Conservation (phyloP, 805 yeast genomes). For the Schwanniomyces polymorphus region DNA sequence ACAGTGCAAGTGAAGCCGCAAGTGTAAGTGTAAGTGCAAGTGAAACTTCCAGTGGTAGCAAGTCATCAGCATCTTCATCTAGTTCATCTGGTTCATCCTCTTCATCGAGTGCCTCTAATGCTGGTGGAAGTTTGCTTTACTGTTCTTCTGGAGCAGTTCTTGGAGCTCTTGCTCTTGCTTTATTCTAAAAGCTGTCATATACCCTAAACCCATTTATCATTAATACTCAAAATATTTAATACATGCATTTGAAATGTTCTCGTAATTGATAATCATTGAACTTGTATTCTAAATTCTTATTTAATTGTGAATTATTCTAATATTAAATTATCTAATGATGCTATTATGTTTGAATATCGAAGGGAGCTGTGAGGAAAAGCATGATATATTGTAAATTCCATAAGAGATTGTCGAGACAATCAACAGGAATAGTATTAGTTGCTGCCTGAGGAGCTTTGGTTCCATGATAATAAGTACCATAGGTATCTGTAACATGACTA, state of each 20-base stretch:
- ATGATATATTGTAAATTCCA: conserved; percentile 40
- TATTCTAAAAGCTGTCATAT: conserved; percentile 17
- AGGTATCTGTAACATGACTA: conserved; percentile 12
- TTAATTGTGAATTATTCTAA: no score
- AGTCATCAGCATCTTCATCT: conserved; percentile 1
- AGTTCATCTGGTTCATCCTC: conserved; percentile 1
- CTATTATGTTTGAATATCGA: not conserved
- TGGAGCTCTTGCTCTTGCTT: conserved; percentile 35
- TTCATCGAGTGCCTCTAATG: conserved; percentile 9
- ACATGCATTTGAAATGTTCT: not conserved
- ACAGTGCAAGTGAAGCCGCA: conserved; percentile 2
- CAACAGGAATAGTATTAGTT: conserved; percentile 29
- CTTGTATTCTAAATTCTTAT: not conserved
- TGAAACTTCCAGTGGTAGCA: not conserved
- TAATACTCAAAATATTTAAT: conserved; percentile 1
- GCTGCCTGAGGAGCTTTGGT: conserved; percentile 4
- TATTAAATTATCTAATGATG: no score
- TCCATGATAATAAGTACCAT: conserved; percentile 4
- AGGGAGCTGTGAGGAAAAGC: conserved; percentile 31
- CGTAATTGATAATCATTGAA: no score
- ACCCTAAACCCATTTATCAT: not conserved
- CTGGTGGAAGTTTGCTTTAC: conserved; percentile 8
- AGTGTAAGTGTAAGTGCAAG: conserved; percentile 6
- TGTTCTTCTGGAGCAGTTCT: conserved; percentile 32
- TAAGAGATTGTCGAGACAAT: conserved; percentile 39